Base-by-base conservation (phyloP, 148 eudicot species). In the Diospyros kaki region DNA sequence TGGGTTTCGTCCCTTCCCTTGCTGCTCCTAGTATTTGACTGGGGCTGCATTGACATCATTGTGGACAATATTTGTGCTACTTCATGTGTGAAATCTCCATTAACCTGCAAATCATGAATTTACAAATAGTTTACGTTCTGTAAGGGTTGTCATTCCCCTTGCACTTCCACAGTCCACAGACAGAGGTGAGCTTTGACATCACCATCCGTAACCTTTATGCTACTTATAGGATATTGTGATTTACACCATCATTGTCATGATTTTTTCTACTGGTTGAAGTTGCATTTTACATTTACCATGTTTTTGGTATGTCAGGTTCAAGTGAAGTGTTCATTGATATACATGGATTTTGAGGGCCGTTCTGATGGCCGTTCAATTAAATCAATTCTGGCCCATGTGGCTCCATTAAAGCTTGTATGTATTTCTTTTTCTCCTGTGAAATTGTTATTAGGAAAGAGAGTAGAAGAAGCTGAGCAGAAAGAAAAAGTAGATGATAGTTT, bases 301-400 rank as follows among this genome's bases (percentile, higher is more conserved):
- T 7, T 62, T 14, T 48, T 58, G 64, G 58, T 72, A 18, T 74
- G 76, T 73, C 90, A 92, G 97, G 97, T 91, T 55, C 90, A 89
- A 85, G 98, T 91, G 79, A 91, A 88, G 81, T 89, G 91, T 80
- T 86, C 90, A 2, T 79, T 93, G 81, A 69, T 84, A 68, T 95
- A 91, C 86, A 87, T 90, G 96, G 99, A 93, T 83, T 91, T 88
- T 76, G 99, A 93, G 83, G 99, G 97, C 42, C 94, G 93, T 70
- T 91, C 99, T 77, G 99, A 93, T 84, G 96, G 99, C 79, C 90
- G 92, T 64, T 95, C 97, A 67, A 86, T 95, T 44, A 91, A 93
- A 81, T 89, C 93, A 63, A 91, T 93, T 81, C 88, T 90, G 58
- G 85, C 89, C 45, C 96, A 89, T 69, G 98, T 95, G 75, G 89